Percentiles rank a stretch among this genome's conserved stretches.
Evolutionary conservation across 1,284 basidiomycete genomes (phyloP).

Genomic region (Agaricales sp.): DNA sequence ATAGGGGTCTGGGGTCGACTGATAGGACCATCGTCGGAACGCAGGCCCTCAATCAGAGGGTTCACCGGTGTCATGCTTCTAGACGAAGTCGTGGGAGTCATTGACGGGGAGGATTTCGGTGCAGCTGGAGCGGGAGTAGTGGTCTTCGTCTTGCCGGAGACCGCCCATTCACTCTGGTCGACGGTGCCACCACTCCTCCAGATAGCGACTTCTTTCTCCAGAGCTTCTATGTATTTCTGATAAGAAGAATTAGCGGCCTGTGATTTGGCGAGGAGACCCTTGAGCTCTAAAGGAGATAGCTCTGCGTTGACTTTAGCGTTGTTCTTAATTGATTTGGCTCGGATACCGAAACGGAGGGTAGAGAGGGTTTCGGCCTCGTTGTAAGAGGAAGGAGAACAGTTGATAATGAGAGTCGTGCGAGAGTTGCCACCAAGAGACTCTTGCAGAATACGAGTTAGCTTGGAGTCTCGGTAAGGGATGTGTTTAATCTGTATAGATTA

Average conservation of each 20-base stretch:
- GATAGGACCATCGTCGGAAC: slow-evolving; percentile 48
- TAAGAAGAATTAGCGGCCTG: slow-evolving; percentile 78
- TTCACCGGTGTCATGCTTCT: slow-evolving; percentile 79
- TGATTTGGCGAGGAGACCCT: slow-evolving; percentile 84
- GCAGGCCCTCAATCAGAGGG: slow-evolving; percentile 68
- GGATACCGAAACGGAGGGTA: slow-evolving; percentile 96
- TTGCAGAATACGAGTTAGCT: slow-evolving; percentile 98
- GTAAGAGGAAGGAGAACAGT: slow-evolving; percentile 95
- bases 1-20: slow-evolving; percentile 84
- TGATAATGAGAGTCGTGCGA: slow-evolving; percentile 97
- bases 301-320: slow-evolving; percentile 98
- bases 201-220: slow-evolving; percentile 86
- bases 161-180: slow-evolving; percentile 79
- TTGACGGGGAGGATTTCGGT: slow-evolving; percentile 50
- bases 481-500: slow-evolving; percentile 69
- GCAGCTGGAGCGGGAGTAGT: slow-evolving; percentile 26
- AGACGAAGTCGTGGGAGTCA: slow-evolving; percentile 40
- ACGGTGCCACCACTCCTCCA: slow-evolving; percentile 90
- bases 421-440: slow-evolving; percentile 99
- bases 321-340: slow-evolving; percentile 99
- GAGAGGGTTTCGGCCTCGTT: slow-evolving; percentile 97
- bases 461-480: slow-evolving; percentile 98
- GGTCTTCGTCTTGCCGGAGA: slow-evolving; percentile 48
- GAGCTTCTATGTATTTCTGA: slow-evolving; percentile 79
- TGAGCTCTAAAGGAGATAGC: slow-evolving; percentile 93